These are phyloP conservation scores for Clonostachys chloroleuca DNA, from an alignment of 2,329 filamentous ascomycete genomes.

Conservation along the genomic window DNA sequence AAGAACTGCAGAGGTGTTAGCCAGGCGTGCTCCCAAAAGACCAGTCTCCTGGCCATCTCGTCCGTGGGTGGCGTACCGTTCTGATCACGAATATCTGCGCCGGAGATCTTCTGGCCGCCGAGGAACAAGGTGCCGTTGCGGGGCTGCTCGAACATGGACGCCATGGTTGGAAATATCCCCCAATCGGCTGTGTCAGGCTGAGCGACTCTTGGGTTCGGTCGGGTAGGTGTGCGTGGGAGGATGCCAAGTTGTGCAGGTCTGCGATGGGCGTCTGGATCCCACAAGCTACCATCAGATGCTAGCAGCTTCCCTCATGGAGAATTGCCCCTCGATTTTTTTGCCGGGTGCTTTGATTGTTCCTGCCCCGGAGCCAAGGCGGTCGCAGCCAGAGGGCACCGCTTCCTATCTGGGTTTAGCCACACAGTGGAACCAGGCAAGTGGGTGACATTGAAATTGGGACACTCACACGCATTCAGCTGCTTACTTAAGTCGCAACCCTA, in stretches of 20 bases:
- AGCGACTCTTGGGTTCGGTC: too few relatives aligned
- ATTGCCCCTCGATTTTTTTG: slow-evolving; percentile 19
- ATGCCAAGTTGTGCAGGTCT: neutral
- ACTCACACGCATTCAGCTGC: too few relatives aligned
- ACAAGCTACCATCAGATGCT: too few relatives aligned
- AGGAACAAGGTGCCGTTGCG: slow-evolving; percentile 95
- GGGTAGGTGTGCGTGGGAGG: neutral
- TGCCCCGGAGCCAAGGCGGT: slow-evolving; percentile 9
- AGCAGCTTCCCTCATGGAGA: neutral
- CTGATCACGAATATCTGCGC: slow-evolving; percentile 93
- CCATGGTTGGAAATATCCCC: slow-evolving; percentile 52
- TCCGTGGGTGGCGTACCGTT: slow-evolving; percentile 58
- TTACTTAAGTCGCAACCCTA: too few relatives aligned
- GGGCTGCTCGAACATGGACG: slow-evolving; percentile 93
- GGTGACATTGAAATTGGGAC: too few relatives aligned
- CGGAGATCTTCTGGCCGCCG: slow-evolving; percentile 95
- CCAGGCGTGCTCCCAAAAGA: neutral
- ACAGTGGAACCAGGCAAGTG: too few relatives aligned
- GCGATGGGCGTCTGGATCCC: neutral
- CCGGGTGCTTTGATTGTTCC: slow-evolving; percentile 15
- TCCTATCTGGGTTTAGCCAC: too few relatives aligned
- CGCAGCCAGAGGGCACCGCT: too few relatives aligned
- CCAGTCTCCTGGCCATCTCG: too few relatives aligned
- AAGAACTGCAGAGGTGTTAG: slow-evolving; percentile 47
- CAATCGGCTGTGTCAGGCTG: too few relatives aligned